Percentiles rank a stretch among this genome's conserved stretches.
Conservation (phyloP, 2,329 filamentous ascomycete genomes). For the Nothophaeocryptopus gaeumannii region DNA sequence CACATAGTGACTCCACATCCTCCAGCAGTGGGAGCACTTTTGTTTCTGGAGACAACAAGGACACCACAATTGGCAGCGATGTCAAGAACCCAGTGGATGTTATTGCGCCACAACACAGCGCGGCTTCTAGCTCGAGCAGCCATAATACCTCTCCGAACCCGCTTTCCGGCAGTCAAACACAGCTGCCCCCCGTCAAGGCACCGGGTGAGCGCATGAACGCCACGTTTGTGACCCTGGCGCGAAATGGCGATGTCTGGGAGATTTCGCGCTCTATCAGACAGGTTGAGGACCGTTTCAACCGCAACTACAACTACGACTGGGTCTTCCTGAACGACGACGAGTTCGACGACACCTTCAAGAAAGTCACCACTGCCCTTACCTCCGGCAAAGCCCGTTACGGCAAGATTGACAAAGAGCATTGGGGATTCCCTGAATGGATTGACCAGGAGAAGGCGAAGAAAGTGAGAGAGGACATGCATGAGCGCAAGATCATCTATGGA, state of each 20-base stretch:
- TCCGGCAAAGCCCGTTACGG: constrained; percentile 92
- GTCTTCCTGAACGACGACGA: constrained; percentile 96
- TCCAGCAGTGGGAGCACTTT: constrained; percentile 10
- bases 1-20: constrained; percentile 3
- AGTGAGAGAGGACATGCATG: constrained; percentile 89
- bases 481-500: constrained; percentile 96
- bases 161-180: constrained; percentile 25
- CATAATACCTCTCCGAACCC: constrained; percentile 34
- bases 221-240: constrained; percentile 92
- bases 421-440: constrained; percentile 95
- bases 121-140: neutral
- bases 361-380: constrained; percentile 81
- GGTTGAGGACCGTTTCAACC: constrained; percentile 97
- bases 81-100: constrained; percentile 15
- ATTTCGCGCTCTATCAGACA: constrained; percentile 94
- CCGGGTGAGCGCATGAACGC: constrained; percentile 83
- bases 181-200: constrained; percentile 44
- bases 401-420: constrained; percentile 84
- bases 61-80: constrained; percentile 8
- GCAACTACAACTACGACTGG: constrained; percentile 97
- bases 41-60: constrained; percentile 17
- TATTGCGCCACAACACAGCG: constrained; percentile 16
- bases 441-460: constrained; percentile 89
- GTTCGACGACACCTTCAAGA: constrained; percentile 91
- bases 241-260: constrained; percentile 93